A percentile compares a stretch with the other conserved stretches of the same genome.
These are phyloP conservation scores for Backusella psychrophila DNA, from an alignment of 192 early-diverging fungal genomes.

Conservation along the genomic window DNA sequence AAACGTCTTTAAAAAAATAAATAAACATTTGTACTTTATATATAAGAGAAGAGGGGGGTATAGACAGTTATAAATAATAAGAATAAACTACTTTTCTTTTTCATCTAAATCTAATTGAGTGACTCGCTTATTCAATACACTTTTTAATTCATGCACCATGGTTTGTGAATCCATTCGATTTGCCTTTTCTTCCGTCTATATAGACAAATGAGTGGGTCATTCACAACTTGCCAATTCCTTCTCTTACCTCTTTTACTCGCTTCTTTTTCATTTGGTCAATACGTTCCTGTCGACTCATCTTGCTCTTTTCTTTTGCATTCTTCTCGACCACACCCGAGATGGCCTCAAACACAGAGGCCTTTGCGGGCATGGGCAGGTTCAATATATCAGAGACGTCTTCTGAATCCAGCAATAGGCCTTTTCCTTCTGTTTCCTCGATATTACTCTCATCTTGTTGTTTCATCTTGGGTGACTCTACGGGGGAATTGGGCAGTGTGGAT, in stretches of 20 bases:
- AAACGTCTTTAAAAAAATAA: conserved; percentile 16
- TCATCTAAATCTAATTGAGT: conserved; percentile 20
- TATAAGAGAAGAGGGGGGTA: neutral
- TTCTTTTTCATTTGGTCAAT: conserved; percentile 44
- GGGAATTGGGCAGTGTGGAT: neutral
- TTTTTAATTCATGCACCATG: conserved; percentile 59
- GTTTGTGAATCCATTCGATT: conserved; percentile 38
- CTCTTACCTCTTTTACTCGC: conserved; percentile 41
- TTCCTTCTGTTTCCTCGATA: conserved; percentile 29
- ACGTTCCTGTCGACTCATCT: conserved; percentile 46
- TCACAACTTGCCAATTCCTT: neutral
- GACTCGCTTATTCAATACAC: conserved; percentile 44
- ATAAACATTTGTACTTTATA: neutral
- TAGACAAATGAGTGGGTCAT: neutral
- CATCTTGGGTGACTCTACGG: neutral
- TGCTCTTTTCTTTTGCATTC: neutral
- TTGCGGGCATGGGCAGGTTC: conserved; percentile 31
- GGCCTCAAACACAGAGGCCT: conserved; percentile 51
- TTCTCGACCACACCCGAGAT: conserved; percentile 27
- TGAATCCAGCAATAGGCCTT: neutral
- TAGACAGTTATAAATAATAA: neutral
- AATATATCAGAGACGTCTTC: conserved; percentile 26
- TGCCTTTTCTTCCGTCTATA: conserved; percentile 29
- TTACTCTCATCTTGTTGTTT: conserved; percentile 14
- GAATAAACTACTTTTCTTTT: neutral